A percentile compares a stretch with the other conserved stretches of the same genome.
phyloP scores from a whole-genome alignment of 768 basidiomycete genomes.

The Paxillus involutus region DNA sequence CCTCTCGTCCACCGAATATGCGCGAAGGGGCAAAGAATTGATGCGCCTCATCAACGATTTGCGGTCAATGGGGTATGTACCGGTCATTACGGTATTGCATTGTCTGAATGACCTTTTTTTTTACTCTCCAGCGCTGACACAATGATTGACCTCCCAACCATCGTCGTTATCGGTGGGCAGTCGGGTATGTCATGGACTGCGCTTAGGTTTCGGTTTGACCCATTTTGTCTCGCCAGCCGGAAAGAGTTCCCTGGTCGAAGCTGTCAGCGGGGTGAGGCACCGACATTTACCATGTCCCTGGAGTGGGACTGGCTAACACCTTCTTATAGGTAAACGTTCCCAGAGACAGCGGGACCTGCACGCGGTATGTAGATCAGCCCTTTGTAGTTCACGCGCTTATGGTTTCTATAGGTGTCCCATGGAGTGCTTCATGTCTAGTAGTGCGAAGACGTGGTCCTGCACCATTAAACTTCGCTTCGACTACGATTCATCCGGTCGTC shows the following conservation, averaged over 20 bases:
- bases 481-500: constrained; percentile 28
- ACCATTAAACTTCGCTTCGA: constrained; percentile 41
- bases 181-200: constrained; percentile 38
- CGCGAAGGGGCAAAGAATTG: constrained; percentile 36
- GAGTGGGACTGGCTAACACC: background rate
- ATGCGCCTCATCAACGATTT: constrained; percentile 42
- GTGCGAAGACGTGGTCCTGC: constrained; percentile 41
- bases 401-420: constrained; percentile 44
- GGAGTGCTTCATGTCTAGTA: constrained; percentile 50
- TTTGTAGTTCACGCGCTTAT: background rate
- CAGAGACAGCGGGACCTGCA: constrained; percentile 61
- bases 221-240: constrained; percentile 38
- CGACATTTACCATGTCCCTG: background rate
- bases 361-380: constrained; percentile 36
- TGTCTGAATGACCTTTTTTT: constrained; percentile 1
- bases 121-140: constrained; percentile 32
- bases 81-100: too few relatives aligned
- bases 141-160: constrained; percentile 46
- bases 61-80: constrained; percentile 39
- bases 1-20: constrained; percentile 39
- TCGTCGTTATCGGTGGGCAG: constrained; percentile 57
- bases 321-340: constrained; percentile 55
- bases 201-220: background rate
- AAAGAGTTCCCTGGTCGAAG: constrained; percentile 61
- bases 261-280: constrained; percentile 50